These are phyloP conservation scores for Solanum clarkiae DNA, from an alignment of 257 asterid genomes.

Conservation along the genomic window DNA sequence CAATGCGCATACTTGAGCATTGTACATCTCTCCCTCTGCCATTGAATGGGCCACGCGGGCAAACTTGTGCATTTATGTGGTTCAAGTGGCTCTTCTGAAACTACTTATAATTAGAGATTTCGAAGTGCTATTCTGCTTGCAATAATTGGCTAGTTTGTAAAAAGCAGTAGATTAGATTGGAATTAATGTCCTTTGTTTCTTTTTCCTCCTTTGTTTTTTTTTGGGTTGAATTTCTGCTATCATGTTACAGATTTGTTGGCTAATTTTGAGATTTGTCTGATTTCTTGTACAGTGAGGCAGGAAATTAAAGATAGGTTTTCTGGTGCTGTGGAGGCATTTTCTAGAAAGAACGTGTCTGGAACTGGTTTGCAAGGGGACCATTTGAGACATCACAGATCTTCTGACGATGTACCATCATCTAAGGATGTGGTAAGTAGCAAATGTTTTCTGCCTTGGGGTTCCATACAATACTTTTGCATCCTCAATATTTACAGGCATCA, in stretches of 20 bases:
- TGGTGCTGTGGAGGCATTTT: slow-evolving; percentile 53
- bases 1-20: background rate
- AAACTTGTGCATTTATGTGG: background rate
- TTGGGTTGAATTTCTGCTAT: background rate
- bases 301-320: slow-evolving; percentile 49
- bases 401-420: slow-evolving; percentile 48
- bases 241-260: background rate
- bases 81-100: background rate
- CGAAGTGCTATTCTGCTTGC: background rate
- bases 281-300: slow-evolving; percentile 35
- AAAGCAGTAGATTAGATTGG: background rate
- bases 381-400: slow-evolving; percentile 45
- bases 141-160: background rate
- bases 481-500: background rate
- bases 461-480: background rate
- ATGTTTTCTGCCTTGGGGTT: background rate
- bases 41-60: too few species aligned
- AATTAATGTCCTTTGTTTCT: background rate
- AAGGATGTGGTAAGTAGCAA: slow-evolving; percentile 48
- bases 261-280: background rate
- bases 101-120: background rate
- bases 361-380: slow-evolving; percentile 51
- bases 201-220: background rate
- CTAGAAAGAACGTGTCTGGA: slow-evolving; percentile 39
- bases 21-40: background rate